Percentiles rank a stretch among this genome's conserved stretches.
Conservation (phyloP, 495 filamentous ascomycete species). For the Amphirosellinia nigrospora region DNA sequence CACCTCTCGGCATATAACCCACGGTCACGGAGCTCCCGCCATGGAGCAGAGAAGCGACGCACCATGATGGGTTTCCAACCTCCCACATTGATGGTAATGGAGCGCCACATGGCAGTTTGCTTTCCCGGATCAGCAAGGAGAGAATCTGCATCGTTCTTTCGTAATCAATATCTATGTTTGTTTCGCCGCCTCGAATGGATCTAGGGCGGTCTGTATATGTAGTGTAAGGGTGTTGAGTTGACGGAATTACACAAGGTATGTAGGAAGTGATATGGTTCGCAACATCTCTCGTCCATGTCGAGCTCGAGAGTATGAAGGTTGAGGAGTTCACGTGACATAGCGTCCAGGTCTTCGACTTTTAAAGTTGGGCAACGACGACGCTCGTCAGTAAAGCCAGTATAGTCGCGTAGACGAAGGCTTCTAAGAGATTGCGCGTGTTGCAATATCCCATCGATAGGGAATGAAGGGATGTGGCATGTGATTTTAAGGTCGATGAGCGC, state of each 20-base stretch:
- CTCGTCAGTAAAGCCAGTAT: conserved; percentile 38
- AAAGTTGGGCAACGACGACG: conserved; percentile 34
- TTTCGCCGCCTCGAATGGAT: not conserved
- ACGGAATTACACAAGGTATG: conserved; percentile 29
- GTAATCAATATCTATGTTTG: conserved; percentile 23
- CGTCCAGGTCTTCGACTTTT: conserved; percentile 23
- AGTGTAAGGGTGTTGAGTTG: conserved; percentile 32
- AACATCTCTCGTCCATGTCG: conserved; percentile 33
- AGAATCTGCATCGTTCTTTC: conserved; percentile 19
- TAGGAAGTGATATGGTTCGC: conserved; percentile 28
- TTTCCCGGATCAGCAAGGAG: conserved; percentile 22
- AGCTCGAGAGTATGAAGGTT: conserved; percentile 33
- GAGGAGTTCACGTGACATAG: conserved; percentile 27
- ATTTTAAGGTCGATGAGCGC: conserved; percentile 31
- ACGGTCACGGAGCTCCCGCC: conserved; percentile 28
- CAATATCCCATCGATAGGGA: conserved; percentile 33
- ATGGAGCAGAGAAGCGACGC: conserved; percentile 33
- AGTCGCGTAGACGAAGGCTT: conserved; percentile 36
- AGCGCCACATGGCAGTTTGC: conserved; percentile 26
- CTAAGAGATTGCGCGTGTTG: conserved; percentile 32
- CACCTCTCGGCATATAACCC: conserved; percentile 41
- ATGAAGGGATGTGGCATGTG: conserved; percentile 32
- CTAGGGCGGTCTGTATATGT: conserved; percentile 39
- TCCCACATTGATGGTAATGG: conserved; percentile 38
- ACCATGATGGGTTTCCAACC: conserved; percentile 41